Evolutionary conservation across 2,329 filamentous ascomycete genomes (phyloP).

Genomic region (Lachnellula arida): DNA sequence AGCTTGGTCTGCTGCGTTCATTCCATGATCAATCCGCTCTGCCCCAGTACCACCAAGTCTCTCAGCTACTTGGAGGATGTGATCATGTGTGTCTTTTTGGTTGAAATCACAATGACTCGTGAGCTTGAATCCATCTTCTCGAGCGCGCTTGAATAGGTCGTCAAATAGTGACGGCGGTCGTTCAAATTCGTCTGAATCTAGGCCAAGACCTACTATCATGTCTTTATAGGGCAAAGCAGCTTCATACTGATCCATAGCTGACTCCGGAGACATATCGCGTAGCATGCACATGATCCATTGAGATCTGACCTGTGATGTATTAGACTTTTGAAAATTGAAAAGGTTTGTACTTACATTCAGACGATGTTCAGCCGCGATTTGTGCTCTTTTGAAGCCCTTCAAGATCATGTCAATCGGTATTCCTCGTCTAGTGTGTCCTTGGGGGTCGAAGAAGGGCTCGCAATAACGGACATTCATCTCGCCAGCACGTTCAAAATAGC

Average conservation of each 20-base stretch:
- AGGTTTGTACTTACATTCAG: slow-evolving; percentile 47
- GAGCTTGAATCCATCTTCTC: slow-evolving; percentile 47
- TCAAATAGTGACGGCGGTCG: slow-evolving; percentile 54
- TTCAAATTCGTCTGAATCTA: slow-evolving; percentile 56
- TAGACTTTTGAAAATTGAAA: background rate
- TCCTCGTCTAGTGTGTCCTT: slow-evolving; percentile 62
- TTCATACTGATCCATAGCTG: slow-evolving; percentile 44
- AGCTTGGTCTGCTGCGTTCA: slow-evolving; percentile 51
- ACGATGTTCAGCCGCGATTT: slow-evolving; percentile 51
- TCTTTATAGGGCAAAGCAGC: slow-evolving; percentile 30
- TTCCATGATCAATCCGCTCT: slow-evolving; percentile 68
- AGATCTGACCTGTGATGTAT: slow-evolving; percentile 33
- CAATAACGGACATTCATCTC: slow-evolving; percentile 62
- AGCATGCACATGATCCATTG: slow-evolving; percentile 67
- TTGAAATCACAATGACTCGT: slow-evolving; percentile 62
- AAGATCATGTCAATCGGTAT: slow-evolving; percentile 58
- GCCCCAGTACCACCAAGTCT: slow-evolving; percentile 57
- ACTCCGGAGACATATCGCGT: slow-evolving; percentile 58
- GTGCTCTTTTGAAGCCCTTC: slow-evolving; percentile 55
- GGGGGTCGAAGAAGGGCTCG: slow-evolving; percentile 76
- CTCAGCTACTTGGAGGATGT: slow-evolving; percentile 43
- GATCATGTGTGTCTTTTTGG: slow-evolving; percentile 64
- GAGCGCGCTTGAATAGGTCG: slow-evolving; percentile 52
- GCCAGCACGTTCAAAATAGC: slow-evolving; percentile 61
- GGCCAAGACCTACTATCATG: slow-evolving; percentile 52